Base-by-base conservation (phyloP, 257 asterid species). In the Misopates orontium region DNA sequence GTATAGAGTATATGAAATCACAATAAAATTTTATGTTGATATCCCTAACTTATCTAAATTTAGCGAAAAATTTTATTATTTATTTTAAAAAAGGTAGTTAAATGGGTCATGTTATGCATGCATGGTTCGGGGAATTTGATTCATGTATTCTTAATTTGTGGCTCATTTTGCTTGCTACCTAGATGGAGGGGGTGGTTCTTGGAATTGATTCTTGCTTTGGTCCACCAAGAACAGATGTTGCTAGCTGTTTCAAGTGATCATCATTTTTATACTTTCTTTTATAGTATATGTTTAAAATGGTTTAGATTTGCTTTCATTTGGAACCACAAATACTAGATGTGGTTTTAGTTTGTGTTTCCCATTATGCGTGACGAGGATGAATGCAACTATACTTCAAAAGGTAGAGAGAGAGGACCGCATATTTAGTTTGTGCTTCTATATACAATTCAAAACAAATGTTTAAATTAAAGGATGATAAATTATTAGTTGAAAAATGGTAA, bases 271-370 rank as follows among this genome's bases (percentile, higher is more conserved):
- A 28, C 42, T 25, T 31, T 31, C 5, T 14, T 22, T 10, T 8
- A 36, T 25, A 25, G 40, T n/a, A 56, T 57, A 28, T 8, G 14
- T 51, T 54, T 20, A 41, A 63, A 20, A 52, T 32, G 19, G 41
- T 3, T 58, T 20, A 36, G 24, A 11, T n/a, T 69, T 73, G 56
- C 78, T 39, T 64, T 74, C 55, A 67, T 66, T 74, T 66, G 64
- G 59, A 74, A 40, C 79, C 83, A 67, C 75, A 62, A 49, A 51
- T 42, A 48, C 21, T 39, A 40, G 51, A 57, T 44, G 32, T 62
- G 56, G 64, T 24, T 59, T 69, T 36, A 28, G 14, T 60, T 59
- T n/a, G 60, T 59, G 72, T 67, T 60, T 31, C 53, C 73, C 58
- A 52, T 60, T 19, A 13, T 65, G 64, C 63, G 40, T 25, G 66